phyloP scores from a whole-genome alignment of 805 yeast genomes.

The Candida fluviatilis region DNA sequence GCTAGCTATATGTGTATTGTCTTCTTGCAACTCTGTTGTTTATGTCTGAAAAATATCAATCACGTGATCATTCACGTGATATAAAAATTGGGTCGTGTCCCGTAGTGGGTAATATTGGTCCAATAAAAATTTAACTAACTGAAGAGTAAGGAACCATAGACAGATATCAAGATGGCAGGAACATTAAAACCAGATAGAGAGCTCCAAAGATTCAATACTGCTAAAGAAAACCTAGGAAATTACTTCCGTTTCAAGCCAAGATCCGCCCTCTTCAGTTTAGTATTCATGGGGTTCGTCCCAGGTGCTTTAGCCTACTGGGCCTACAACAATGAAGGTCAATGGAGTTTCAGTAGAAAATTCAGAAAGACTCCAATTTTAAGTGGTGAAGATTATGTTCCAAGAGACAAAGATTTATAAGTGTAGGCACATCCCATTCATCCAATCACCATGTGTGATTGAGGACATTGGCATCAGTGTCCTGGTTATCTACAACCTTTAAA shows the following conservation, averaged over 20 bases:
- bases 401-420: constrained; percentile 38
- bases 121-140: background rate
- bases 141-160: background rate
- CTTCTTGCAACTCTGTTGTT: no score
- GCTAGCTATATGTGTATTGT: background rate
- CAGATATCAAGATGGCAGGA: constrained; percentile 27
- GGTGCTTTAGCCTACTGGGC: constrained; percentile 33
- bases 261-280: constrained; percentile 30
- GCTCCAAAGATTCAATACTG: constrained; percentile 37
- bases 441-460: no score
- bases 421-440: background rate
- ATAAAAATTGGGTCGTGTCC: background rate
- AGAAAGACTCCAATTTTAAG: constrained; percentile 33
- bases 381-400: constrained; percentile 37
- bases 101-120: background rate
- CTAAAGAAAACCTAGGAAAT: constrained; percentile 38
- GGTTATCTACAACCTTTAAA: background rate
- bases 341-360: constrained; percentile 26
- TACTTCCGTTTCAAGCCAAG: constrained; percentile 40
- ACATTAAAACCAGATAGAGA: constrained; percentile 42
- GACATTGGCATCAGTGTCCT: background rate
- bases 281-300: constrained; percentile 38
- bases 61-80: background rate
- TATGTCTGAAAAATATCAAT: no score
- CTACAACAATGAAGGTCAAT: constrained; percentile 37